Evolutionary conservation across 2,329 filamentous ascomycete genomes (phyloP).

Genomic region (Achaetomium macrosporum): DNA sequence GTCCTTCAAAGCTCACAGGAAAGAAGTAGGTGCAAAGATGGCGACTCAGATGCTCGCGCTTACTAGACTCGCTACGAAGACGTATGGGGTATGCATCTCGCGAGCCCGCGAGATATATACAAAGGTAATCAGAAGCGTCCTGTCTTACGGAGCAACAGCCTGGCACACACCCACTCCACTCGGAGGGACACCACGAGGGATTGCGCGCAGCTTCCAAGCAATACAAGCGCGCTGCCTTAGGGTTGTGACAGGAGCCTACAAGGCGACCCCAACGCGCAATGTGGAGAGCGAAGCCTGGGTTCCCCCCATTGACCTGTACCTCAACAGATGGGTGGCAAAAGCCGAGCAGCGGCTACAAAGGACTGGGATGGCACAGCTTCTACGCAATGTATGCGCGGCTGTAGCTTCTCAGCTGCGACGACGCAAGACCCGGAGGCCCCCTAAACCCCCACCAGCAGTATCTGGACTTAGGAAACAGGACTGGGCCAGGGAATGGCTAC

Average conservation of each 20-base stretch:
- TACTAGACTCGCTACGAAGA: too few relatives aligned
- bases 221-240: background rate
- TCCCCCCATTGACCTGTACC: background rate
- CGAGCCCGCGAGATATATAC: background rate
- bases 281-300: background rate
- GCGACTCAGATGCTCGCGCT: too few relatives aligned
- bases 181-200: background rate
- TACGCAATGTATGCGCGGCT: too few relatives aligned
- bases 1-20: too few relatives aligned
- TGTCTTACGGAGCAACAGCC: background rate
- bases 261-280: background rate
- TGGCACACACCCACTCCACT: background rate
- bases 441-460: background rate
- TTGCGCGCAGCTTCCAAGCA: background rate
- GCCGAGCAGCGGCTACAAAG: background rate
- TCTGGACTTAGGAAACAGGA: background rate
- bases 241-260: background rate
- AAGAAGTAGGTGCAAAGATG: too few relatives aligned
- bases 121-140: background rate
- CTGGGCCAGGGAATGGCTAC: background rate
- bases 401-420: background rate
- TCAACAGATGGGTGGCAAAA: background rate
- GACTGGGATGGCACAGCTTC: background rate
- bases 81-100: background rate
- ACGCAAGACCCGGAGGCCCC: background rate